These are phyloP conservation scores for Aspergillus japonicus DNA, from an alignment of 2,329 filamentous ascomycete species.

Conservation along the genomic window DNA sequence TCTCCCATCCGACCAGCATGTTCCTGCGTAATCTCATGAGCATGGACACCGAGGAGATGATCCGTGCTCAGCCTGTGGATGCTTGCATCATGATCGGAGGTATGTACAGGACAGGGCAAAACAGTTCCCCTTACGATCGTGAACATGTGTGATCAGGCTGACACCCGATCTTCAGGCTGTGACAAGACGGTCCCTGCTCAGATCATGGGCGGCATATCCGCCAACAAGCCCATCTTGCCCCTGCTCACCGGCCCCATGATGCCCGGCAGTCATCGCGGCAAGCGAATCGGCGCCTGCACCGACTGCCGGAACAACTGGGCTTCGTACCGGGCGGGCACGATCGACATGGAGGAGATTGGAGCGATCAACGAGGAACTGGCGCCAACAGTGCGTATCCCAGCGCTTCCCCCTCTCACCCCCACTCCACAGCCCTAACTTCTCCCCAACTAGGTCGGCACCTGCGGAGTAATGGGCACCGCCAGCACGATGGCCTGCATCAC, in stretches of 20 bases:
- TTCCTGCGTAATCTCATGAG: conserved; percentile 71
- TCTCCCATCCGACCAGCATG: conserved; percentile 71
- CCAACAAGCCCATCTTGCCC: conserved; percentile 68
- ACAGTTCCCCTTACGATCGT: background rate
- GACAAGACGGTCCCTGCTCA: conserved; percentile 74
- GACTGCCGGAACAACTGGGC: conserved; percentile 75
- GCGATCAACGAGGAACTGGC: conserved; percentile 70
- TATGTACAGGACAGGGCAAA: conserved; percentile 28
- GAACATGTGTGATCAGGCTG: background rate
- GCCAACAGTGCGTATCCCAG: conserved; percentile 55
- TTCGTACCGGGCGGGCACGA: conserved; percentile 61
- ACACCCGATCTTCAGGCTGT: conserved; percentile 51
- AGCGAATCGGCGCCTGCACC: conserved; percentile 68
- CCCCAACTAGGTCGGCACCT: conserved; percentile 45
- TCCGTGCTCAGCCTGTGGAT: conserved; percentile 67
- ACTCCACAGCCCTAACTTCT: background rate
- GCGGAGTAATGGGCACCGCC: conserved; percentile 58
- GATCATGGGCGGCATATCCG: conserved; percentile 71
- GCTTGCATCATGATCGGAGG: conserved; percentile 66
- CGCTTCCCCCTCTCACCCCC: background rate
- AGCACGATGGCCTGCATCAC: conserved; percentile 57
- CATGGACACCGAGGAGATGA: conserved; percentile 79
- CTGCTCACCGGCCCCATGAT: conserved; percentile 73
- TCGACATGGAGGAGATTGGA: conserved; percentile 70
- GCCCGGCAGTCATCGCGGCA: conserved; percentile 64